Evolutionary conservation across 1,284 basidiomycete genomes (phyloP), one percentile per base, ranked within the genome.

Genomic region (Austroboletus novae-zelandiae): DNA sequence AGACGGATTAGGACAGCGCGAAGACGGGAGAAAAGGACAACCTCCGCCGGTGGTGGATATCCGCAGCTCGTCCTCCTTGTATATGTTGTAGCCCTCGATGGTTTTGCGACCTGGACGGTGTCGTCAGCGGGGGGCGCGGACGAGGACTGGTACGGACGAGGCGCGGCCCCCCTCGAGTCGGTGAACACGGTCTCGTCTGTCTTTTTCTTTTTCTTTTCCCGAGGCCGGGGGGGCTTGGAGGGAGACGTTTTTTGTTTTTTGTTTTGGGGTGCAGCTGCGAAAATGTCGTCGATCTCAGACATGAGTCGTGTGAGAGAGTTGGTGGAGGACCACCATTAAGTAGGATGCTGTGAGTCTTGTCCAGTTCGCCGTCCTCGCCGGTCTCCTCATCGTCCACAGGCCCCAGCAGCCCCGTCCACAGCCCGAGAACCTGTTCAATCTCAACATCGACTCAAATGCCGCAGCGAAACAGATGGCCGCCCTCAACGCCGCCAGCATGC

Each of bases 61-160:
- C 13, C 84, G 81, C 11, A 95, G 79, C 60, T 94, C 92, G 57
- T 86, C 88, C 67, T 93, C 92, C 66, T 92, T 94, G 70, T 86
- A 95, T 34, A 95, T 83, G 31, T 74, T 67, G 73, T 80, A 94
- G 0, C 92, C 93, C 67, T 95, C 92, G 53, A 89, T 89, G 0
- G 92, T 95, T 68, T 77, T 86, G 35, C 81, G 80, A 52, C 90
- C 92, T 93, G 63, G 45, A 43, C 41, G 47, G 18, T 13, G 50
- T 48, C 60, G 54, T 27, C 36, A 45, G 51, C 41, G 40, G 50
- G 40, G 27, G 50, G 15, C 8, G 39, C 35, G 15, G 11, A 31
- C 25, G 43, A 49, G 43, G 45, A 41, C 36, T 48, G 50, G 41
- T 32, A 81, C 89, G 61, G 65, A 93, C 91, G 79, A 57, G 83